Percentiles rank a stretch among this genome's conserved stretches.
These are phyloP conservation scores for Lactarius trivialis DNA, from an alignment of 768 basidiomycete genomes.

Conservation along the genomic window DNA sequence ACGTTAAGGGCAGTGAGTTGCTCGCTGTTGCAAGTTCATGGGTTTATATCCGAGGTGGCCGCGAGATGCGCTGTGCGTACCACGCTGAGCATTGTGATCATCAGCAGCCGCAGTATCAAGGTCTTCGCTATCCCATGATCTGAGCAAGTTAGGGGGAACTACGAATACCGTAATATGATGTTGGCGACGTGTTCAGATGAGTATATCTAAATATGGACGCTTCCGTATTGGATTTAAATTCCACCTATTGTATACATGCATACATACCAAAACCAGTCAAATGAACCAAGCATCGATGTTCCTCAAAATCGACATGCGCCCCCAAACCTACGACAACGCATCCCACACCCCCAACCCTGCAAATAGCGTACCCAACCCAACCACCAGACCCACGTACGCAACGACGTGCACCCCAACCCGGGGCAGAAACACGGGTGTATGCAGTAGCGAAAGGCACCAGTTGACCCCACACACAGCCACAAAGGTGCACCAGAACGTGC, in stretches of 20 bases:
- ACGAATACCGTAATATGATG: not conserved
- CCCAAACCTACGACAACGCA: constrained; percentile 41
- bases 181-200: not conserved
- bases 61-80: not conserved
- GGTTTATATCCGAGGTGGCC: not conserved
- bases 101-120: not conserved
- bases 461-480: constrained; percentile 34
- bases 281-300: not conserved
- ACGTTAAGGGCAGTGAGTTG: not conserved
- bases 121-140: not conserved
- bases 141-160: not conserved
- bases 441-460: constrained; percentile 50
- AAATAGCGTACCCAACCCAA: constrained; percentile 65
- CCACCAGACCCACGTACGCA: constrained; percentile 61
- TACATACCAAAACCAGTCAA: not conserved
- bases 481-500: constrained; percentile 28
- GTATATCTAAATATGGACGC: not conserved
- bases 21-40: not conserved
- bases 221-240: not conserved
- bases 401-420: constrained; percentile 70
- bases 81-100: not conserved
- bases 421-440: constrained; percentile 61
- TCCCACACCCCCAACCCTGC: constrained; percentile 69
- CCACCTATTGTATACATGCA: not conserved
- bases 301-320: not conserved